These are phyloP conservation scores for Coemansia sp. DNA, from an alignment of 371 early-diverging fungal species.

Conservation along the genomic window DNA sequence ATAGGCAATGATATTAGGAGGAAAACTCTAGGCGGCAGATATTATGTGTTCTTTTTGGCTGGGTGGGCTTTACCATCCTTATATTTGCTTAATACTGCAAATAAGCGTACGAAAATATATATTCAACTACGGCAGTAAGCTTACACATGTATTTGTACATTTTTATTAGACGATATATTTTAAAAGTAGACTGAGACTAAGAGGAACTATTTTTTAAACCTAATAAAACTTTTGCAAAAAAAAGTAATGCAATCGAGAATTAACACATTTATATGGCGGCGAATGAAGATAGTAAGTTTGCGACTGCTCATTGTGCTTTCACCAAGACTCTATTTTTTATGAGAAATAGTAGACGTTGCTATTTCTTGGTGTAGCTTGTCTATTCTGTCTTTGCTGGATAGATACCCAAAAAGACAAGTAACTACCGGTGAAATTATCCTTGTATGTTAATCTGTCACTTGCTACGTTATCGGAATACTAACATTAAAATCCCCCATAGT, in stretches of 20 bases:
- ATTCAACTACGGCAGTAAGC: not conserved
- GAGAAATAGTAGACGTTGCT: not conserved
- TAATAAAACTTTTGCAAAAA: not conserved
- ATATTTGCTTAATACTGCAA: not conserved
- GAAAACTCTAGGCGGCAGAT: too few relatives aligned
- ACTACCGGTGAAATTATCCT: not conserved
- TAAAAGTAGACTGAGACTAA: not conserved
- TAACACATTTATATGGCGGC: not conserved
- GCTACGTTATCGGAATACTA: constrained; percentile 29
- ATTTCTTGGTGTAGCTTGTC: too few relatives aligned
- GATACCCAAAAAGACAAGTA: not conserved
- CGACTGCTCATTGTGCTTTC: too few relatives aligned
- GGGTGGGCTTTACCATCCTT: too few relatives aligned
- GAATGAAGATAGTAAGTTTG: too few relatives aligned
- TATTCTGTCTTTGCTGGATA: too few relatives aligned
- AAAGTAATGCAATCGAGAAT: not conserved
- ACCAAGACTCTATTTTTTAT: not conserved
- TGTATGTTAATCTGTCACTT: not conserved
- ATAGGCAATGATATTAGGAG: not conserved
- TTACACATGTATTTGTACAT: not conserved
- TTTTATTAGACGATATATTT: not conserved
- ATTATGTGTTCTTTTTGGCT: too few relatives aligned
- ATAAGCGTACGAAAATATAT: not conserved
- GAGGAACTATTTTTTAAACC: not conserved
- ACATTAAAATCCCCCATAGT: constrained; percentile 36